Conservation (phyloP, 78 protist species). For the Trichosphaerium sp. region DNA sequence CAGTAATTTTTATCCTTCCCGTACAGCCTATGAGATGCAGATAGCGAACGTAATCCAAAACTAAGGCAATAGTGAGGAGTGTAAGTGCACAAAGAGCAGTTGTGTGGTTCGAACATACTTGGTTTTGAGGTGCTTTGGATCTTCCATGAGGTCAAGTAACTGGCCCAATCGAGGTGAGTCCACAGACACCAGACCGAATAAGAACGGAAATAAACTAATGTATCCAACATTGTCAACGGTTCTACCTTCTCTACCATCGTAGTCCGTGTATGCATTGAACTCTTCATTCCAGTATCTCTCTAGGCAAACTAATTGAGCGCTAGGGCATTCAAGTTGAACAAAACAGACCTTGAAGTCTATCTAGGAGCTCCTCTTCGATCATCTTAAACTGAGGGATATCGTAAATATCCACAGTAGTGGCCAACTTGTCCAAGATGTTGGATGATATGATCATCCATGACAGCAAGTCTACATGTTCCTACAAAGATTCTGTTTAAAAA, state of each 20-base stretch:
- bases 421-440: conserved; percentile 12
- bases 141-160: background rate
- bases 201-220: conserved; percentile 71
- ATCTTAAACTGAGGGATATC: background rate
- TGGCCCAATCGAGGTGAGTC: background rate
- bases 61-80: conserved; percentile 11
- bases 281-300: conserved; percentile 14
- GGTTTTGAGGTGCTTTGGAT: conserved; percentile 36
- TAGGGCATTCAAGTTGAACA: background rate
- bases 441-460: conserved; percentile 68
- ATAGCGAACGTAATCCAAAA: background rate
- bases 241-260: background rate
- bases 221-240: conserved; percentile 47
- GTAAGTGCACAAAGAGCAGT: background rate
- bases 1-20: conserved; percentile 74
- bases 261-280: too few relatives aligned
- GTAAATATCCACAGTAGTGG: background rate
- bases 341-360: background rate
- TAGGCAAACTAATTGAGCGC: background rate
- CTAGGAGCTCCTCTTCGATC: background rate
- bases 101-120: background rate
- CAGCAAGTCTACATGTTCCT: conserved; percentile 70
- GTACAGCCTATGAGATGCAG: conserved; percentile 16
- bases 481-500: too few relatives aligned
- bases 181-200: conserved; percentile 19